Evolutionary conservation across 495 filamentous ascomycete species (phyloP), one percentile per base, ranked within the genome.

Genomic region (Aspergillus funiculosus): DNA sequence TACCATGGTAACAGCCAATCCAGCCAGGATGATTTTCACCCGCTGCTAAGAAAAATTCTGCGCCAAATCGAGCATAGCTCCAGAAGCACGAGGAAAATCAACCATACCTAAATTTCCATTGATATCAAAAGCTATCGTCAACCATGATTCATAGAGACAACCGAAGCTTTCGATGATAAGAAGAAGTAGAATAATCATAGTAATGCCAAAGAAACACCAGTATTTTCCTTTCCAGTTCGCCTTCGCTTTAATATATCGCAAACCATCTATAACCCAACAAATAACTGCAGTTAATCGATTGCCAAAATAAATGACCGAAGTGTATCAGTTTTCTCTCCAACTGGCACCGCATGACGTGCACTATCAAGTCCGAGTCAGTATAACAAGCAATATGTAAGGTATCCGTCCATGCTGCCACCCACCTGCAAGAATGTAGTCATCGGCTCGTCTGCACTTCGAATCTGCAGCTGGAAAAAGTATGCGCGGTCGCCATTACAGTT

Each of bases 371-470:
- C 51, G 37, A 47, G 58, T 68, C 57, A 72, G 64, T 38, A 52
- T 34, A 52, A 42, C 24, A 19, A 35, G 38, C 41, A 43, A 28
- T 43, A 50, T 47, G 47, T 48, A 48, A 48, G 32, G 38, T 41
- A 43, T 44, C 47, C 48, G 48, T 50, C 53, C 46, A 54, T 47
- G 47, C 39, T 32, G 30, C 31, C 43, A 58, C 73, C 40, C 52
- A 90, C 87, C 85, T 86, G 89, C 63, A 83, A 90, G 66, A 98
- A 97, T 29, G 77, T 87, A 36, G 92, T 98, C 89, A 95, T 95
- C 40, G 92, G 92, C 75, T 98, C 92, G 69, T 98, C 92, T 29
- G 94, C 92, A 71, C 87, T 94, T 46, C 92, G 82, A 69, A 95
- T 97, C 77, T 98, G 92, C 56, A 96, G 81, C 77, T 91, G 86